phyloP scores from a whole-genome alignment of 495 filamentous ascomycete genomes.

The Platismatia glauca region DNA sequence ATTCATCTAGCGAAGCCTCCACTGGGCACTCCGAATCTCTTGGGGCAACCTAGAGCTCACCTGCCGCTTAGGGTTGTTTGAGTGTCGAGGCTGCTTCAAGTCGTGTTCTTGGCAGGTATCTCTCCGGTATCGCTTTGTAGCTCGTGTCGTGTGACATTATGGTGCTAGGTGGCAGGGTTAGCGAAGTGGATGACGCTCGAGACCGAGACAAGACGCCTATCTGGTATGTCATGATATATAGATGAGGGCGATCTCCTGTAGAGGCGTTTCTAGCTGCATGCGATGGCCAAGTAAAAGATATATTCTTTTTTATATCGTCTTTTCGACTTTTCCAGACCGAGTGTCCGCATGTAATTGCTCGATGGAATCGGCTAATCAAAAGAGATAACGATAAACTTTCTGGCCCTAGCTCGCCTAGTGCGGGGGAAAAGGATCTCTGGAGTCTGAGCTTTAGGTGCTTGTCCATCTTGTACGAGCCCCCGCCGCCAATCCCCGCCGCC shows the following conservation, averaged over 20 bases:
- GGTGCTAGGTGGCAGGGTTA: no score
- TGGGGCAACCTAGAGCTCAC: not conserved
- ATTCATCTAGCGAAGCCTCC: not conserved
- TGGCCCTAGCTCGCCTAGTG: not conserved
- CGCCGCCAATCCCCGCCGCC: not conserved
- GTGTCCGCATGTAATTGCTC: slow-evolving; percentile 11
- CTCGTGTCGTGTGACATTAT: no score
- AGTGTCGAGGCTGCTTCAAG: not conserved
- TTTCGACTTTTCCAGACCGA: not conserved
- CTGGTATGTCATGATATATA: not conserved
- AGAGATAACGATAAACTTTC: not conserved
- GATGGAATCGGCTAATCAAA: slow-evolving; percentile 17
- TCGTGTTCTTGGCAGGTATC: not conserved
- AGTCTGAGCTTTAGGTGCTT: no score
- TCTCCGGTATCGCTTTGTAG: not conserved
- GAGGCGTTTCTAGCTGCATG: not conserved
- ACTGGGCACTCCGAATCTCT: not conserved
- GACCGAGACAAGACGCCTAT: not conserved
- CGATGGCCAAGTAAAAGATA: not conserved
- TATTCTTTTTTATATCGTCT: not conserved
- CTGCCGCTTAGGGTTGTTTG: not conserved
- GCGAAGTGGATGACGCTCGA: not conserved
- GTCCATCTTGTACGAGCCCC: not conserved
- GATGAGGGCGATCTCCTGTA: not conserved
- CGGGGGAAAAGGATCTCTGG: slow-evolving; percentile 1